Conservation (phyloP, 345 rosid species). For the Camelina neglecta region DNA sequence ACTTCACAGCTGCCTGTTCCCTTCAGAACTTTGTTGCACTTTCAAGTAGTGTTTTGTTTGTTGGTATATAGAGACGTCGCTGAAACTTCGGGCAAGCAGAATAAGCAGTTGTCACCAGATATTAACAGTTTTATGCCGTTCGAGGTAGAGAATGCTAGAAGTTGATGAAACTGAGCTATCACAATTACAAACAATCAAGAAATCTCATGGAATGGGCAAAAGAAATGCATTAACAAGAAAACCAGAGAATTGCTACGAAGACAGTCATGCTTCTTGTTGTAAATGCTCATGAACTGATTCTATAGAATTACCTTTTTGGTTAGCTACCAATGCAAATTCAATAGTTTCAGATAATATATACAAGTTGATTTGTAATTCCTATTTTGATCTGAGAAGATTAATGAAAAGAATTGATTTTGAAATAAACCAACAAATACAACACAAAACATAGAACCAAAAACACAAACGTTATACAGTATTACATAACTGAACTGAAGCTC, state of each 20-base stretch:
- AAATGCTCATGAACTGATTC: background rate
- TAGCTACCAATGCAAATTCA: background rate
- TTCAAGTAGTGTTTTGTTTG: background rate
- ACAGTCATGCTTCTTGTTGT: background rate
- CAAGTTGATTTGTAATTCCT: background rate
- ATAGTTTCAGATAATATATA: background rate
- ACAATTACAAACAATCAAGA: background rate
- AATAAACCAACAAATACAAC: background rate
- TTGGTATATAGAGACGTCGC: conserved; percentile 14
- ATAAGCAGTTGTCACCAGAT: conserved; percentile 1
- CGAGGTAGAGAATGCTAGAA: conserved; percentile 28
- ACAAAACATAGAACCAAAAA: background rate
- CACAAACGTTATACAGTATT: background rate
- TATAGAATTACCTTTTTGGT: background rate
- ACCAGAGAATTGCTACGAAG: background rate
- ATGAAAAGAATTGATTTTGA: background rate
- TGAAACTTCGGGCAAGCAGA: conserved; percentile 27
- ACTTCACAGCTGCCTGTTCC: too few relatives aligned
- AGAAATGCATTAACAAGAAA: too few relatives aligned
- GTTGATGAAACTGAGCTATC: background rate
- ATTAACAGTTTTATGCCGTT: conserved; percentile 2
- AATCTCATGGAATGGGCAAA: background rate
- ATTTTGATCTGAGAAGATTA: background rate
- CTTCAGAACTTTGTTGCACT: too few relatives aligned
- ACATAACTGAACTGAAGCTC: background rate